A percentile compares a stretch with the other conserved stretches of the same genome.
phyloP scores from a whole-genome alignment of 2,329 filamentous ascomycete genomes.

The Aspergillus sp. region DNA sequence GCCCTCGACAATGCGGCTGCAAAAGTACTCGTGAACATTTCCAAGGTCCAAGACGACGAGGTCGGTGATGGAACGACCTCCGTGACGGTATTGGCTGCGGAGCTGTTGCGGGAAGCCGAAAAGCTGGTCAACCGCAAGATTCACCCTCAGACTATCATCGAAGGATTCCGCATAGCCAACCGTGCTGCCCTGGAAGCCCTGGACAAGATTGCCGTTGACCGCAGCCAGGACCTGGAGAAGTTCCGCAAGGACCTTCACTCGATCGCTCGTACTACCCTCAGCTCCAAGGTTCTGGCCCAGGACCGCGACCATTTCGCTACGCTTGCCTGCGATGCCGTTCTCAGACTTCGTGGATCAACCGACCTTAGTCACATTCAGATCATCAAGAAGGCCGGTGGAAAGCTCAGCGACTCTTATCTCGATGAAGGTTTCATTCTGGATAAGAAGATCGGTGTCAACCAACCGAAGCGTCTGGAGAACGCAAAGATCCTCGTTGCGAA shows the following conservation, averaged over 20 bases:
- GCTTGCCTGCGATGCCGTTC: slow-evolving; percentile 85
- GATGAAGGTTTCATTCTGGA: slow-evolving; percentile 98
- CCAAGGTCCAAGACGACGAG: slow-evolving; percentile 98
- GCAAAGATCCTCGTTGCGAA: slow-evolving; percentile 98
- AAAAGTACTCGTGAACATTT: slow-evolving; percentile 98
- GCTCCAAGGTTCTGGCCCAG: slow-evolving; percentile 94
- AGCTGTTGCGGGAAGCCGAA: slow-evolving; percentile 93
- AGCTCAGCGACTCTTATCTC: slow-evolving; percentile 94
- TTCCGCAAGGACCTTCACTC: slow-evolving; percentile 88
- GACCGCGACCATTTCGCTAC: slow-evolving; percentile 89
- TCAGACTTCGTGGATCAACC: slow-evolving; percentile 83
- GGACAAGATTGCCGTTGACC: slow-evolving; percentile 81
- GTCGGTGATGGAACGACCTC: slow-evolving; percentile 98
- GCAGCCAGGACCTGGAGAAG: slow-evolving; percentile 76
- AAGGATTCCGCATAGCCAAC: slow-evolving; percentile 97
- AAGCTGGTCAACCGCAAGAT: slow-evolving; percentile 98
- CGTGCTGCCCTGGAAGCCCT: slow-evolving; percentile 81
- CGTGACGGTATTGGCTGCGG: slow-evolving; percentile 92
- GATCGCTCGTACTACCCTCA: slow-evolving; percentile 92
- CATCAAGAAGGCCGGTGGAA: slow-evolving; percentile 98
- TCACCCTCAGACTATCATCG: slow-evolving; percentile 98
- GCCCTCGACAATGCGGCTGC: slow-evolving; percentile 97
- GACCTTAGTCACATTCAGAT: slow-evolving; percentile 98
- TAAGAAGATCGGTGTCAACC: slow-evolving; percentile 98
- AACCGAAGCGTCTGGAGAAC: slow-evolving; percentile 95